Conservation (phyloP, 805 yeast genomes). For the Scheffersomyces amazonensis region DNA sequence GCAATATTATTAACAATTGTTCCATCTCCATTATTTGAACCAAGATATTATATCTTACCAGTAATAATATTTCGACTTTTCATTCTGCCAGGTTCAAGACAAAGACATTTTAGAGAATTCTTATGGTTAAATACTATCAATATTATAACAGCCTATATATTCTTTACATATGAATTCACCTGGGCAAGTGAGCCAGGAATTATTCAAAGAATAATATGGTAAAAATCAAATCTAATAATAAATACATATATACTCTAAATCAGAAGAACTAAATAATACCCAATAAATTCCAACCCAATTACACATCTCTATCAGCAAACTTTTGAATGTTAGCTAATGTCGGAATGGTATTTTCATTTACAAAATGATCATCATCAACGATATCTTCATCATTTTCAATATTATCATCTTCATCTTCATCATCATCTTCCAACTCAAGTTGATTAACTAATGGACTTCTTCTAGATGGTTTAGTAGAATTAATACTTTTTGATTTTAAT, state of each 20-base stretch:
- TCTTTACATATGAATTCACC: constrained; percentile 56
- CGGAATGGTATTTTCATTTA: background rate
- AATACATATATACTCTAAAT: too few species aligned
- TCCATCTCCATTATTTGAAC: constrained; percentile 93
- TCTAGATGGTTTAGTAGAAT: background rate
- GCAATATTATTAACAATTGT: constrained; percentile 62
- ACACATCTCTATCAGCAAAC: background rate
- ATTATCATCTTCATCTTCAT: background rate
- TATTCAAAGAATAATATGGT: constrained; percentile 89
- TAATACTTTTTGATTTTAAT: background rate
- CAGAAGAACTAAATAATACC: too few species aligned
- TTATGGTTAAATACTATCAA: constrained; percentile 62
- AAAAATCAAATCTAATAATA: constrained; percentile 9
- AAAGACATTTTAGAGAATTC: constrained; percentile 52
- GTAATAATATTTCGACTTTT: constrained; percentile 70
- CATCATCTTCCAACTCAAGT: background rate
- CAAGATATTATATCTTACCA: constrained; percentile 87
- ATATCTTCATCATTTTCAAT: background rate
- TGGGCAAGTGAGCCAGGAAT: constrained; percentile 63
- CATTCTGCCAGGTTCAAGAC: constrained; percentile 11
- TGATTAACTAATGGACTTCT: background rate
- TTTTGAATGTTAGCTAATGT: background rate
- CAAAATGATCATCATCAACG: background rate
- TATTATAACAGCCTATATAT: constrained; percentile 49
- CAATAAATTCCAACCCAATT: too few species aligned